These are phyloP conservation scores for Cytospora leucostoma DNA, from an alignment of 2,329 filamentous ascomycete genomes.

Conservation along the genomic window DNA sequence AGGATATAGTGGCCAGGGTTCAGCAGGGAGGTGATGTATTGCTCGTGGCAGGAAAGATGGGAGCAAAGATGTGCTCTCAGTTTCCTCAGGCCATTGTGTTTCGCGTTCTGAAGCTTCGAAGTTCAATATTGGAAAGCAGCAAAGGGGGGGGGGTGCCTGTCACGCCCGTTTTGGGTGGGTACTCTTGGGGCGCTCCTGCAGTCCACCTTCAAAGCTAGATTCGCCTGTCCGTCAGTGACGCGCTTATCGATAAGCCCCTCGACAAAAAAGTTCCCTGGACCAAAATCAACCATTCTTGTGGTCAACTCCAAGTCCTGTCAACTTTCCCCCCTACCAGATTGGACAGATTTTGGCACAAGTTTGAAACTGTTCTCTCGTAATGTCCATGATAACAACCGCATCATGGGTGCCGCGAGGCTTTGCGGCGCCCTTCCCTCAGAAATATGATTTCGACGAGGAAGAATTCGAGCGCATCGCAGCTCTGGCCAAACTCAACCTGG, in stretches of 20 bases:
- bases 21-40: not conserved
- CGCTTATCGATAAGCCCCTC: conserved; percentile 19
- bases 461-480: conserved; percentile 76
- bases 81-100: not conserved
- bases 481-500: conserved; percentile 76
- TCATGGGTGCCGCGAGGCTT: conserved; percentile 77
- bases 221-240: not conserved
- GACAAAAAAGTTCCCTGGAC: conserved; percentile 20
- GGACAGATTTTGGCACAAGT: conserved; percentile 4
- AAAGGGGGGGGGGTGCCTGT: not conserved
- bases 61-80: not conserved
- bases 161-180: not conserved
- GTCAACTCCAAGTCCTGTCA: conserved; percentile 3
- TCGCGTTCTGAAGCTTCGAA: not conserved
- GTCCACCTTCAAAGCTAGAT: conserved; percentile 8
- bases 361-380: conserved; percentile 34
- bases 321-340: not conserved
- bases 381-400: conserved; percentile 77
- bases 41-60: not conserved
- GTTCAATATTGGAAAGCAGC: not conserved
- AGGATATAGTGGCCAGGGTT: not conserved
- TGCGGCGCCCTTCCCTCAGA: conserved; percentile 72
- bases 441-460: conserved; percentile 73
- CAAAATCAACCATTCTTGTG: conserved; percentile 11
- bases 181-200: not conserved